These are phyloP conservation scores for Schizophyllum commune DNA, from an alignment of 1,284 basidiomycete genomes.

Conservation along the genomic window DNA sequence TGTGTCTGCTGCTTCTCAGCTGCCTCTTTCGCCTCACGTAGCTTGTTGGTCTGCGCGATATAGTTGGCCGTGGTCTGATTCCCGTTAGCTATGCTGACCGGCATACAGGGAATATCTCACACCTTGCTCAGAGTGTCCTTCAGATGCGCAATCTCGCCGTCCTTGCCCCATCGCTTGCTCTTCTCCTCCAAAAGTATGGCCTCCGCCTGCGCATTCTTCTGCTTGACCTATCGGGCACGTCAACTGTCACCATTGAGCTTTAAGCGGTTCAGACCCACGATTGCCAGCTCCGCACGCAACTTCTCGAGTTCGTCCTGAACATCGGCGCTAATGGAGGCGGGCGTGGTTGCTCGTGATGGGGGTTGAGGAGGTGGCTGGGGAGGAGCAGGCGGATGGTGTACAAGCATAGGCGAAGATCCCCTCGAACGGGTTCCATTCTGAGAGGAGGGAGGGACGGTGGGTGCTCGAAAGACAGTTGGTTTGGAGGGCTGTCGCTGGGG, in stretches of 20 bases:
- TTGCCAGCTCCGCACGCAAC: slow-evolving; percentile 36
- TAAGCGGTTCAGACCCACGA: slow-evolving; percentile 29
- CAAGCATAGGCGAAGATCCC: background rate
- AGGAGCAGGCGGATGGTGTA: background rate
- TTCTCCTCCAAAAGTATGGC: slow-evolving; percentile 38
- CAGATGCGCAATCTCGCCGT: slow-evolving; percentile 56
- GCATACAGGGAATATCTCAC: slow-evolving; percentile 1
- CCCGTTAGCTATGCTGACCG: background rate
- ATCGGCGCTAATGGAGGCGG: slow-evolving; percentile 5
- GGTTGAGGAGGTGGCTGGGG: background rate
- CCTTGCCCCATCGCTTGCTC: slow-evolving; percentile 40
- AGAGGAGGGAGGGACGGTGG: no score
- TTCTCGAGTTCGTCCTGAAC: slow-evolving; percentile 16
- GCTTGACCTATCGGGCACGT: slow-evolving; percentile 34
- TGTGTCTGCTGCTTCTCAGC: slow-evolving; percentile 46
- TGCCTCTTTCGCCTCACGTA: slow-evolving; percentile 54
- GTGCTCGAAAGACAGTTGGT: no score
- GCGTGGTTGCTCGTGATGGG: slow-evolving; percentile 1
- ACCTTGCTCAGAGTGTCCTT: slow-evolving; percentile 54
- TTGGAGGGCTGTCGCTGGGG: no score
- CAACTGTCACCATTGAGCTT: slow-evolving; percentile 6
- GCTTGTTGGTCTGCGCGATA: slow-evolving; percentile 43
- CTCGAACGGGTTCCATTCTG: no score
- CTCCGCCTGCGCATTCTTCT: slow-evolving; percentile 38
- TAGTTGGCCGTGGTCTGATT: slow-evolving; percentile 51